Evolutionary conservation across 192 early-diverging fungal genomes (phyloP).

Genomic region (Backusella tarrabulga): DNA sequence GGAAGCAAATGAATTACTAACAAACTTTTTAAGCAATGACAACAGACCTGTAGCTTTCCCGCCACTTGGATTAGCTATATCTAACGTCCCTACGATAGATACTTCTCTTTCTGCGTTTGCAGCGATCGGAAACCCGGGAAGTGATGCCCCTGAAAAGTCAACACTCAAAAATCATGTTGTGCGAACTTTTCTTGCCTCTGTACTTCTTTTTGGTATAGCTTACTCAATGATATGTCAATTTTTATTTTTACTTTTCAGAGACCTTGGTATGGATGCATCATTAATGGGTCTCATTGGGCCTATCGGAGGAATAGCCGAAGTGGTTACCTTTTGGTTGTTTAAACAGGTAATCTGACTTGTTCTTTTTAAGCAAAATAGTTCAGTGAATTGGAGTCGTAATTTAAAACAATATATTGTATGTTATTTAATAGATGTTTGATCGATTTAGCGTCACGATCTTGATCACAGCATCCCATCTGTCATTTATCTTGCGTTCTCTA

Average conservation of each 20-base stretch:
- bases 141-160: slow-evolving; percentile 1
- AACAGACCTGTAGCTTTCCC: slow-evolving; percentile 19
- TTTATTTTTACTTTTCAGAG: slow-evolving; percentile 28
- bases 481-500: slow-evolving; percentile 18
- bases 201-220: slow-evolving; percentile 30
- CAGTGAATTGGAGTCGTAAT: neutral
- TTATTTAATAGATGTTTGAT: slow-evolving; percentile 28
- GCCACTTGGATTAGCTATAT: slow-evolving; percentile 29
- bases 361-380: neutral
- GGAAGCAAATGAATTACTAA: slow-evolving; percentile 21
- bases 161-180: slow-evolving; percentile 19
- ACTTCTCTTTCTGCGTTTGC: slow-evolving; percentile 24
- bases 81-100: slow-evolving; percentile 26
- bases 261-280: slow-evolving; percentile 29
- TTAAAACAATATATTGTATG: neutral
- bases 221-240: slow-evolving; percentile 35
- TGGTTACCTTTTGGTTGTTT: slow-evolving; percentile 37
- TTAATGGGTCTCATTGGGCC: slow-evolving; percentile 35
- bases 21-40: neutral
- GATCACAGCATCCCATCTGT: slow-evolving; percentile 22
- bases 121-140: neutral
- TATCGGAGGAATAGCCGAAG: slow-evolving; percentile 31
- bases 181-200: slow-evolving; percentile 19
- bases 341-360: slow-evolving; percentile 30
- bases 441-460: slow-evolving; percentile 24